Conservation (phyloP, 176 grass and related monocot genomes). For the Lolium perenne region DNA sequence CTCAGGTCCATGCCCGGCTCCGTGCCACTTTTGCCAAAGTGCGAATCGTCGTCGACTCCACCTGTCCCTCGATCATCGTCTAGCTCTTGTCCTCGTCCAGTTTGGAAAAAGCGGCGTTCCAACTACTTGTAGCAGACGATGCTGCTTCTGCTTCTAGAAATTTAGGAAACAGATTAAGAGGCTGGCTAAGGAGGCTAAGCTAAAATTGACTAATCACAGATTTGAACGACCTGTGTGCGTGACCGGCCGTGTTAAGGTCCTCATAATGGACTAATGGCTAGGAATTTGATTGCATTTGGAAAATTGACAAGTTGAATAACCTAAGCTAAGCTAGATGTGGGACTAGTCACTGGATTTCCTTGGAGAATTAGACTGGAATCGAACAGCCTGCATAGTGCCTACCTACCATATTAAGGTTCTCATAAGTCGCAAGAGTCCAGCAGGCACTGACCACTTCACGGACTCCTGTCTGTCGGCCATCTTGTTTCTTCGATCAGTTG, state of each 20-base stretch:
- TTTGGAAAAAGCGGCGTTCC: neutral
- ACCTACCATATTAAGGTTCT: neutral
- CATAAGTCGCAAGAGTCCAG: neutral
- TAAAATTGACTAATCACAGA: neutral
- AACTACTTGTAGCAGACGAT: neutral
- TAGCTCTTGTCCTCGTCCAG: conserved; percentile 33
- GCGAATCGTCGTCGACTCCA: neutral
- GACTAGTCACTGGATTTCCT: neutral
- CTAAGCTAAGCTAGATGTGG: neutral
- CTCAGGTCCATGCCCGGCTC: conserved; percentile 3
- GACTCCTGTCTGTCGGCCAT: conserved; percentile 1
- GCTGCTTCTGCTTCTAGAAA: neutral
- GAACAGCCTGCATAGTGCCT: neutral
- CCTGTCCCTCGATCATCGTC: neutral
- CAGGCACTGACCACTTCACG: neutral
- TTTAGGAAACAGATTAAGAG: neutral
- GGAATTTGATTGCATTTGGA: no score
- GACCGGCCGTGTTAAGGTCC: neutral
- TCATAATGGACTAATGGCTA: neutral
- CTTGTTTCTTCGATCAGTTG: conserved; percentile 22
- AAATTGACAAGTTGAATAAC: neutral
- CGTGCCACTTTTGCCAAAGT: conserved; percentile 20
- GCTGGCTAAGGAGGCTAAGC: neutral
- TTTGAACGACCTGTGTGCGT: neutral
- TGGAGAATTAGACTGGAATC: neutral